These are phyloP conservation scores for Murraya paniculata DNA, from an alignment of 345 rosid genomes.

Conservation along the genomic window DNA sequence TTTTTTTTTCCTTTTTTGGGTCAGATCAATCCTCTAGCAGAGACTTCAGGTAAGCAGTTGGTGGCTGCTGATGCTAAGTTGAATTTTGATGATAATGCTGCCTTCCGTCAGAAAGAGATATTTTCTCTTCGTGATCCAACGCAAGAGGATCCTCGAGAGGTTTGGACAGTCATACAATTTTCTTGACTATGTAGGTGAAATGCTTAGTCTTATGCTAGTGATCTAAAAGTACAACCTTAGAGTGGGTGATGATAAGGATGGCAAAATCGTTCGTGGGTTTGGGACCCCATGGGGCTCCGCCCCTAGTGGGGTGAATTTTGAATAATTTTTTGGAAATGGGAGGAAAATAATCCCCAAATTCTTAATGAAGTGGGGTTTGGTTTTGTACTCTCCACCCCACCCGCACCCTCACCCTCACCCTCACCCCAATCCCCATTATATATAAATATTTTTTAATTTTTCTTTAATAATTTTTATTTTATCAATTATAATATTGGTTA, in stretches of 20 bases:
- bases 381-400: too few relatives aligned
- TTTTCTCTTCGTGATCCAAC: conserved; percentile 88
- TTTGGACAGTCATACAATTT: conserved; percentile 23
- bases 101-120: conserved; percentile 78
- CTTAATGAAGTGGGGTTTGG: too few relatives aligned
- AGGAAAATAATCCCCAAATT: too few relatives aligned
- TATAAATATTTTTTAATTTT: too few relatives aligned
- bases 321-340: too few relatives aligned
- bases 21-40: conserved; percentile 97
- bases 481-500: too few relatives aligned
- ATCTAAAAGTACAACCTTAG: not conserved
- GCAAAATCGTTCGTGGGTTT: too few relatives aligned
- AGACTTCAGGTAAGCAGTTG: conserved; percentile 76
- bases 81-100: conserved; percentile 99
- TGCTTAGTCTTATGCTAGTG: conserved; percentile 1
- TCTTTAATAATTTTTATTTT: too few relatives aligned
- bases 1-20: conserved; percentile 5
- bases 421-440: too few relatives aligned
- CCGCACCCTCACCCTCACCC: too few relatives aligned
- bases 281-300: too few relatives aligned
- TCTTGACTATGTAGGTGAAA: not conserved
- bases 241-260: not conserved
- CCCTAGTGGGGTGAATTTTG: too few relatives aligned
- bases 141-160: conserved; percentile 99
- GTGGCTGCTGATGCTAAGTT: conserved; percentile 99